These are phyloP conservation scores for Macrocybe gigantea DNA, from an alignment of 768 basidiomycete species.

Conservation along the genomic window DNA sequence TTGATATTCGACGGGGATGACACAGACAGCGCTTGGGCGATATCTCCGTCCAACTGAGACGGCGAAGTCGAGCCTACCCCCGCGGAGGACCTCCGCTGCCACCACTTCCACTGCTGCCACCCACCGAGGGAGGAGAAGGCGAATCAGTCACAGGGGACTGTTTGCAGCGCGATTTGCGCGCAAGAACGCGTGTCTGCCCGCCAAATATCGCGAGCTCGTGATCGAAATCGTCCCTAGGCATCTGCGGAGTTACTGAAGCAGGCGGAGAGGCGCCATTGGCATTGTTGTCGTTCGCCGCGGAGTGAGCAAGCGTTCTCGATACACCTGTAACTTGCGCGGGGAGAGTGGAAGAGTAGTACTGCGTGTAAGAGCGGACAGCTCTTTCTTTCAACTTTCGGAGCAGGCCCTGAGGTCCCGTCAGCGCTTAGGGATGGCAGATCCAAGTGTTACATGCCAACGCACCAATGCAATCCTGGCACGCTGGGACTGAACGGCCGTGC, in stretches of 20 bases:
- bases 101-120: too few species aligned
- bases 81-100: too few species aligned
- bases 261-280: not conserved
- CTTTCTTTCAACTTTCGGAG: constrained; percentile 41
- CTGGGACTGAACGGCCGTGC: constrained; percentile 35
- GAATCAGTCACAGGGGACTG: constrained; percentile 5
- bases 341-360: constrained; percentile 13
- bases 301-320: not conserved
- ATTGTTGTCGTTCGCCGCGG: not conserved
- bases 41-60: too few species aligned
- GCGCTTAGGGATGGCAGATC: not conserved
- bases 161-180: constrained; percentile 15
- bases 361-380: constrained; percentile 29
- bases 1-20: not conserved
- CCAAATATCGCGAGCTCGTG: constrained; percentile 51
- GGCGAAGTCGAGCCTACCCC: too few species aligned
- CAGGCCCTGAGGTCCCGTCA: constrained; percentile 26
- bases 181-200: constrained; percentile 40
- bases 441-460: constrained; percentile 5
- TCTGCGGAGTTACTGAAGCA: not conserved
- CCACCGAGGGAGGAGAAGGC: constrained; percentile 10
- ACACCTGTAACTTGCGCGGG: constrained; percentile 4
- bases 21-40: too few species aligned
- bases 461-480: constrained; percentile 44
- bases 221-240: constrained; percentile 25